phyloP scores from a whole-genome alignment of 768 basidiomycete species.

The Exidia glandulosa region DNA sequence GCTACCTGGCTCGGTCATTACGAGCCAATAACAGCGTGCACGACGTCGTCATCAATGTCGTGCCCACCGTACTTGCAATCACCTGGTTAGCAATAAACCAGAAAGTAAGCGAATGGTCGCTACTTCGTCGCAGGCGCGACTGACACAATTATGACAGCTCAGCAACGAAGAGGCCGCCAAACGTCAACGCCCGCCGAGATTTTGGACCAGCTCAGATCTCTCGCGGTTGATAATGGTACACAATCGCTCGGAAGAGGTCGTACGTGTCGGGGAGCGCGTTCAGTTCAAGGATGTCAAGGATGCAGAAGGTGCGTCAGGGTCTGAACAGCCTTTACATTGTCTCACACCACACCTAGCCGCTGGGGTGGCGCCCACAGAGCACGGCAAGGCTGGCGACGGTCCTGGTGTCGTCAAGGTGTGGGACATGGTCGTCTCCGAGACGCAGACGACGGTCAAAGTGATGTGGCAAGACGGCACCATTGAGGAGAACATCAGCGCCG shows the following conservation, averaged over 20 bases:
- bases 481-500: slow-evolving; percentile 49
- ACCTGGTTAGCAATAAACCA: slow-evolving; percentile 87
- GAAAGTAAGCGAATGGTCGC: slow-evolving; percentile 29
- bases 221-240: slow-evolving; percentile 52
- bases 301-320: not conserved
- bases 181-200: slow-evolving; percentile 55
- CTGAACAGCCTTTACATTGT: too few species aligned
- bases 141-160: slow-evolving; percentile 35
- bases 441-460: slow-evolving; percentile 55
- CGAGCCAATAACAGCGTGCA: slow-evolving; percentile 31
- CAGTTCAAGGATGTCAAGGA: slow-evolving; percentile 34
- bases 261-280: slow-evolving; percentile 67
- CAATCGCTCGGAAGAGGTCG: slow-evolving; percentile 46
- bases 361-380: slow-evolving; percentile 44
- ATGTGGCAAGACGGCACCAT: slow-evolving; percentile 81
- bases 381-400: slow-evolving; percentile 40
- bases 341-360: slow-evolving; percentile 7
- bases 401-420: slow-evolving; percentile 39
- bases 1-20: not conserved
- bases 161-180: slow-evolving; percentile 40
- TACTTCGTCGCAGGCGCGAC: not conserved
- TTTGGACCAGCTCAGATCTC: slow-evolving; percentile 63
- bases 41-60: slow-evolving; percentile 50
- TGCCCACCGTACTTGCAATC: slow-evolving; percentile 68
- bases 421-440: slow-evolving; percentile 56